Evolutionary conservation across 2,329 filamentous ascomycete genomes (phyloP), one percentile per base, ranked within the genome.

Genomic region (Penicillium sp.): DNA sequence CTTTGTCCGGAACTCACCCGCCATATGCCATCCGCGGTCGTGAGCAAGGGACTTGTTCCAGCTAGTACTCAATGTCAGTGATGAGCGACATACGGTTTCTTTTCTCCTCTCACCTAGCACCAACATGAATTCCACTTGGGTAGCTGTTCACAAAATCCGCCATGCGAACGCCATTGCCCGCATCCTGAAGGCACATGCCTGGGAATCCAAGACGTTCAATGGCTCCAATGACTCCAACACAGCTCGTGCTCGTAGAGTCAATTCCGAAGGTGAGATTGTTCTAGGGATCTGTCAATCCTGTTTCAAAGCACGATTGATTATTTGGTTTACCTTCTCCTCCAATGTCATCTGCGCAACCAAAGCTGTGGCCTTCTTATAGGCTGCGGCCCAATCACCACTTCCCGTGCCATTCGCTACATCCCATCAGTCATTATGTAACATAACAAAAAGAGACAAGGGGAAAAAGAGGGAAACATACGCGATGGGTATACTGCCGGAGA

Each of bases 41-140:
- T 84, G 80, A 0, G 83, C 81, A 57, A 86, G 68, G 6, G 80
- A 78, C 54, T 73, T 77, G 57, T 87, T 83, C 84, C 84, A 87
- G 16, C 61, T 64, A n/a, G 21, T 1, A 39, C 16, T 16, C 10
- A 29, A 31, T 16, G 10, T 25, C 11, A 44, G 44, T 10, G 39
- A n/a, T 23, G 21, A 16, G 9, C 7, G n/a, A 13, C 10, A 2
- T 14, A 3, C 9, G 37, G 7, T 45, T 7, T 0, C 8, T 35
- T 2, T 23, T 19, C 9, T 45, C 13, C 10, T 27, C 54, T 56
- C 29, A 64, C 44, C 73, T 67, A 46, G 77, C 76, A 13, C 75
- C 77, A 6, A 77, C 68, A 49, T 74, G 72, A 10, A 80, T 57
- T 23, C 75, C 77, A 23, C 72, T 72, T 9, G 77, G 70, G 55